Percentiles rank a stretch among this genome's conserved stretches.
Conservation (phyloP, 306 rosid species). For the Cucurbita maxima region DNA sequence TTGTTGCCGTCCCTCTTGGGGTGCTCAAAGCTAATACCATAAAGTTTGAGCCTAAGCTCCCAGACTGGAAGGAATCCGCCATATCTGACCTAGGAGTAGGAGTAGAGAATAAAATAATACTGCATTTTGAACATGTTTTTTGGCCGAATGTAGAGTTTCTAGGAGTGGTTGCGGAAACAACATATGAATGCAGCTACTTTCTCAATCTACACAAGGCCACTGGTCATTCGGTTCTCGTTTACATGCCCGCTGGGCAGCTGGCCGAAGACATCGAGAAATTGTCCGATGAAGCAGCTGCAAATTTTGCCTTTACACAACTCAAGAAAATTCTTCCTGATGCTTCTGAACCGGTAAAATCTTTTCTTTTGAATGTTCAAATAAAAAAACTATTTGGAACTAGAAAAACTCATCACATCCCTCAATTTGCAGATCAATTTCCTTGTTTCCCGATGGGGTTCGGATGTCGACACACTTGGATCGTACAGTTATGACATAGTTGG, state of each 20-base stretch:
- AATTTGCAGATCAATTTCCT: conserved; percentile 67
- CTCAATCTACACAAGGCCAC: conserved; percentile 98
- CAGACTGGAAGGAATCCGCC: conserved; percentile 94
- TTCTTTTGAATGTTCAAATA: not conserved
- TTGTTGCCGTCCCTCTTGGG: conserved; percentile 83
- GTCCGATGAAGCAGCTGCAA: conserved; percentile 98
- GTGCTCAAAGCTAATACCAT: conserved; percentile 69
- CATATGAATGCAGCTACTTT: conserved; percentile 95
- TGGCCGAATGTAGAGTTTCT: conserved; percentile 98
- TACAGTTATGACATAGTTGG: conserved; percentile 85
- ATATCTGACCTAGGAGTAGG: conserved; percentile 86
- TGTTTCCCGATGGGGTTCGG: conserved; percentile 94
- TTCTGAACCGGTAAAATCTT: conserved; percentile 55
- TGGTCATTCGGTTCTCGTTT: conserved; percentile 77
- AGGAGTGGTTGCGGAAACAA: conserved; percentile 92
- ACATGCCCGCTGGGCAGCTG: conserved; percentile 98
- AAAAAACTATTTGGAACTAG: not conserved
- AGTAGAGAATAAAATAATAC: conserved; percentile 73
- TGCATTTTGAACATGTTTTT: conserved; percentile 83
- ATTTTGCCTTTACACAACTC: conserved; percentile 68
- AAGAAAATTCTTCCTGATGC: conserved; percentile 91
- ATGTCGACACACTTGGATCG: conserved; percentile 66
- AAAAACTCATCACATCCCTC: not conserved
- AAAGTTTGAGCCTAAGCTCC: conserved; percentile 82
- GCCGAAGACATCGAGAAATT: conserved; percentile 93